Base-by-base conservation (phyloP, 306 rosid species). In the Malus orientalis region DNA sequence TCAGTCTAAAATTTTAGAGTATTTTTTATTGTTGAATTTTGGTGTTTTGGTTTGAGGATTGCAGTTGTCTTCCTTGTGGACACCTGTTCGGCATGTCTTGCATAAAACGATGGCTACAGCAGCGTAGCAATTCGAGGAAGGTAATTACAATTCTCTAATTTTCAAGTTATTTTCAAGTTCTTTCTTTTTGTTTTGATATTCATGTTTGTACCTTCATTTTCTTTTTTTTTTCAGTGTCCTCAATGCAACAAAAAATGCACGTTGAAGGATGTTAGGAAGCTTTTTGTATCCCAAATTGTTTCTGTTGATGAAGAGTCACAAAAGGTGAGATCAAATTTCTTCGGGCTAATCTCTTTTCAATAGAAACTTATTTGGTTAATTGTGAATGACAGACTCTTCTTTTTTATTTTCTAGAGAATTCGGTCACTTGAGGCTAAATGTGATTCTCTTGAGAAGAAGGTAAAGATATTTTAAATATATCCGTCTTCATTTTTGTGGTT, bases 31-130 rank as follows among this genome's bases (percentile, higher is more conserved):
- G 14, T 72, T 57, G 15, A 38, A 29, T 70, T 62, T 68, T 68
- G 40, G 19, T 70, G n/a, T 70, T 62, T 68, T 68, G 40, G 19
- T 70, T 42, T 70, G 81, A 8, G 33, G 82, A 36, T 32, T 84
- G 78, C 89, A 93, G 98, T 36, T 93, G 96, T 84, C 98, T 93
- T 88, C 95, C 98, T 74, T 93, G 98, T 73, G 98, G 98, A 64
- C 98, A 93, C 85, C 42, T 93, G 29, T 93, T 85, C 81, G 98
- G 98, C 23, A 86, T 89, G 93, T 91, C 96, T 78, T 93, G 98
- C 83, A 85, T 93, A 70, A 87, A 75, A 62, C 89, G 53, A 79
- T 93, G 98, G 98, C 84, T 93, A 73, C 80, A 84, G 68, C 95
- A 87, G 72, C 79, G 83, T 15, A 76, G 30, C 81, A 86, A 68